Evolutionary conservation across 1,284 basidiomycete species (phyloP), one percentile per base, ranked within the genome.

Genomic region (Heterobasidion parviporum): DNA sequence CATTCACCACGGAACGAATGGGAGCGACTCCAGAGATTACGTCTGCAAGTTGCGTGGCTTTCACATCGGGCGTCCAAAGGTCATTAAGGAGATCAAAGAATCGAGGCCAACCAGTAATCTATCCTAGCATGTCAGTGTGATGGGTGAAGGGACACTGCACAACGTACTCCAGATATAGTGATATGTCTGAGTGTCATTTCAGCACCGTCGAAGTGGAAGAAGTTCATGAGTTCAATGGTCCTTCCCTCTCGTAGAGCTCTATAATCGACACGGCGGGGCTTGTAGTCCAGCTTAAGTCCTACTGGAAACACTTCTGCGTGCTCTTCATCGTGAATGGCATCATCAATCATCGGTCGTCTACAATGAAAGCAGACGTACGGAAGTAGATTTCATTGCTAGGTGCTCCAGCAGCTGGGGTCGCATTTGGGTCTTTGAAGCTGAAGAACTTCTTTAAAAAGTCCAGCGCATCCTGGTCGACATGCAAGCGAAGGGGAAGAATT

Each of bases 151-250:
- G 38, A 41, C 4, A n/a, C 38, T 41, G 38, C n/a, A 41, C 18
- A 14, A 78, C 91, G 66, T 70, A 95, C 92, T 15, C 96, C 97
- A 54, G 88, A 85, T 26, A 98, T 69, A 14, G 92, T 94, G 58
- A 98, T 87, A 66, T 97, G 94, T 53, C 96, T 81, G 53, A 99
- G 72, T 0, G 94, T 96, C 93, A 99, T 98, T 70, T 98, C 96
- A 2, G 96, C 91, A 0, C 93, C 96, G 64, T 99, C 96, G 64
- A 99, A 99, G 70, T 98, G 95, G 85, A 99, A 99, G 69, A 99
- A 98, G 69, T 99, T 99, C 96, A 99, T 98, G 56, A 99, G 73
- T 68, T 99, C 97, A 59, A 97, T 96, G 0, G 94, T 94, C 67
- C 81, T 84, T 12, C 97, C 97, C 63, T 95, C 88, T 15, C 87